Conservation (phyloP, 129 eudicot species). For the Logfia minima region DNA sequence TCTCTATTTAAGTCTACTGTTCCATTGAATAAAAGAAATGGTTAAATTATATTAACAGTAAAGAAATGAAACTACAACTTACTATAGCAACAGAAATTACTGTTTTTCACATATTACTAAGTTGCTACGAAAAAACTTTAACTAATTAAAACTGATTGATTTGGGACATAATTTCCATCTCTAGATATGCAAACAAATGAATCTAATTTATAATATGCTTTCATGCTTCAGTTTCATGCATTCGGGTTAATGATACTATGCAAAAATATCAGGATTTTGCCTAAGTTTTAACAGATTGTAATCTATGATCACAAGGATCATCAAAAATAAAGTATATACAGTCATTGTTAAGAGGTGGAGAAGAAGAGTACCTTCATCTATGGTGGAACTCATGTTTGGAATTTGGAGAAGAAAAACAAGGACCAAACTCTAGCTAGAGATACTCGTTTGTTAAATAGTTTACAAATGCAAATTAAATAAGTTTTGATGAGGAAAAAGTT, state of each 20-base stretch:
- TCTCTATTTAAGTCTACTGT: constrained; percentile 38
- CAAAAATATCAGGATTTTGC: neutral
- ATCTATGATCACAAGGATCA: constrained; percentile 14
- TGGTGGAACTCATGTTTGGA: constrained; percentile 19
- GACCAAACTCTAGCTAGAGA: constrained; percentile 23
- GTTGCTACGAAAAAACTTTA: neutral
- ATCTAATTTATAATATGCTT: neutral
- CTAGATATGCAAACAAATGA: neutral
- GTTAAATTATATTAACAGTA: neutral
- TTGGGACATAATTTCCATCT: neutral
- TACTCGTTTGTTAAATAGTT: neutral
- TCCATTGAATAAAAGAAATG: constrained; percentile 11
- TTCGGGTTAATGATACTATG: neutral
- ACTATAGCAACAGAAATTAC: neutral
- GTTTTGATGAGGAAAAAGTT: constrained; percentile 26
- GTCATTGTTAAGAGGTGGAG: constrained; percentile 11
- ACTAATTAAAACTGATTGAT: neutral
- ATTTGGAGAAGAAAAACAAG: constrained; percentile 25
- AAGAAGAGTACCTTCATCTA: constrained; percentile 29
- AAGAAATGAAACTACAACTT: neutral
- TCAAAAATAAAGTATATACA: constrained; percentile 6
- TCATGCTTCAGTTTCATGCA: neutral
- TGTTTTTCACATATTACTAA: constrained; percentile 7
- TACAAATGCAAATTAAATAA: neutral
- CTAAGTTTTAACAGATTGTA: constrained; percentile 4